phyloP scores from a whole-genome alignment of 257 asterid species.

The Nicotiana sylvestris region DNA sequence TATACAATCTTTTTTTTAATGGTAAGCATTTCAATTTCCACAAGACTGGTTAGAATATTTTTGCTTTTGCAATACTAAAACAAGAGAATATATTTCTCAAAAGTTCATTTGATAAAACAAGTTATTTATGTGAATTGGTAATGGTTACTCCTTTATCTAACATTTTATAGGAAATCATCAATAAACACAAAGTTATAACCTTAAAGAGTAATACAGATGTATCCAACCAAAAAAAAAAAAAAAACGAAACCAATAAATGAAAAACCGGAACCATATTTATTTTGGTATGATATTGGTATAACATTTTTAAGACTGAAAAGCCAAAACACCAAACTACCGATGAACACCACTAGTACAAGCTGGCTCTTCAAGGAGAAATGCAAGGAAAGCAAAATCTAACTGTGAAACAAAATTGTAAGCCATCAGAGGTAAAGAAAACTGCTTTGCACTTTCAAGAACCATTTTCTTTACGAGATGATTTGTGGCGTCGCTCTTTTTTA shows the following conservation, averaged over 20 bases:
- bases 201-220: too few species aligned
- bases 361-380: too few species aligned
- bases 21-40: background rate
- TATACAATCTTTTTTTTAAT: background rate
- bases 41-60: background rate
- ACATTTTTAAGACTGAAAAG: too few species aligned
- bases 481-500: constrained; percentile 79
- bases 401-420: constrained; percentile 20
- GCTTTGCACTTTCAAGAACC: background rate
- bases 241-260: too few species aligned
- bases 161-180: background rate
- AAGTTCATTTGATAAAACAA: background rate
- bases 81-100: background rate
- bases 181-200: too few species aligned
- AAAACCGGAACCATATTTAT: too few species aligned
- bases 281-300: too few species aligned
- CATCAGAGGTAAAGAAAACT: constrained; percentile 8
- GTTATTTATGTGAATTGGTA: background rate
- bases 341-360: too few species aligned
- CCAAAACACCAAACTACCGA: too few species aligned
- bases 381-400: background rate
- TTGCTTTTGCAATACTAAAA: background rate
- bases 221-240: too few species aligned
- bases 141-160: background rate
- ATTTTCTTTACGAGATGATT: constrained; percentile 32